Percentiles rank a stretch among this genome's conserved stretches.
Conservation (phyloP, 345 rosid species). For the Dipteronia sinensis region DNA sequence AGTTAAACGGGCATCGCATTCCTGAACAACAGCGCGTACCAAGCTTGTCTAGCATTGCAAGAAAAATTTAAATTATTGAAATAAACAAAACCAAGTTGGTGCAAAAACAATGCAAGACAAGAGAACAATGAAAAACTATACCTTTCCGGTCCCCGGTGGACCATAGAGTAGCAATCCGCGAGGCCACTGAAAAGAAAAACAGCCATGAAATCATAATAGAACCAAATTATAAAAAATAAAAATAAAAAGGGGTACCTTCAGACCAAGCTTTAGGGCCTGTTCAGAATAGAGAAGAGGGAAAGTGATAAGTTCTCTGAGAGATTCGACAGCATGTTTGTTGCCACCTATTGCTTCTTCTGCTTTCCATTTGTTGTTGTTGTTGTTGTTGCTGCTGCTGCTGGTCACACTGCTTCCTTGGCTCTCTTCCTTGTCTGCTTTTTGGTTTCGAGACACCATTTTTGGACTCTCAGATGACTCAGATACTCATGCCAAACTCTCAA, state of each 20-base stretch:
- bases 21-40: conserved; percentile 87
- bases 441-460: too few species aligned
- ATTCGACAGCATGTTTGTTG: conserved; percentile 70
- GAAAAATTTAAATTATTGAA: conserved; percentile 7
- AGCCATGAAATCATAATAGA: conserved; percentile 5
- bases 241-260: conserved; percentile 48
- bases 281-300: conserved; percentile 69
- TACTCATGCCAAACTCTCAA: too few species aligned
- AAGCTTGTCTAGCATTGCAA: conserved; percentile 67
- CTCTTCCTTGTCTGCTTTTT: not conserved
- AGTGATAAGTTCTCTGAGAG: conserved; percentile 80
- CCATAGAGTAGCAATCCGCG: conserved; percentile 86
- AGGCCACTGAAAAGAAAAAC: conserved; percentile 61
- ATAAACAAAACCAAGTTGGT: not conserved
- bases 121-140: conserved; percentile 13
- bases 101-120: not conserved
- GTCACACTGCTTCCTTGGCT: conserved; percentile 24
- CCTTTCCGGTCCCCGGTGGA: conserved; percentile 98
- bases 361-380: conserved; percentile 32
- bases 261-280: conserved; percentile 78
- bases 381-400: not conserved
- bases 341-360: conserved; percentile 89
- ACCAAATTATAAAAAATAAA: not conserved
- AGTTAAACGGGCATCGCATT: conserved; percentile 76
- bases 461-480: too few species aligned